phyloP scores from a whole-genome alignment of 2,329 filamentous ascomycete species.

The Ceratocystis ficicola region DNA sequence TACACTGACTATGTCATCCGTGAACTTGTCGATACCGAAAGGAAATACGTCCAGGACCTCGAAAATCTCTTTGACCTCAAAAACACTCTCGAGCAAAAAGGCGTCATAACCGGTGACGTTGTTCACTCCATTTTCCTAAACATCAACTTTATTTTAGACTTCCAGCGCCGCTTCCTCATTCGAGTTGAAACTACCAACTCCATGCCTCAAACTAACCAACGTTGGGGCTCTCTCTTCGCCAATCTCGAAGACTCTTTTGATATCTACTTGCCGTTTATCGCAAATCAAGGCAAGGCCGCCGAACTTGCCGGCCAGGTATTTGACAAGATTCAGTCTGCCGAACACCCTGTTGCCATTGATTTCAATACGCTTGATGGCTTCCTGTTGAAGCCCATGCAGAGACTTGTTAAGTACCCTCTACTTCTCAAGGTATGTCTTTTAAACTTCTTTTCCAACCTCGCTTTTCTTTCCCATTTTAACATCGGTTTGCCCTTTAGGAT shows the following conservation, averaged over 20 bases:
- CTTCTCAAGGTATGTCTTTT: conserved; percentile 56
- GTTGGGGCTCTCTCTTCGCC: conserved; percentile 90
- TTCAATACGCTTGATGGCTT: conserved; percentile 85
- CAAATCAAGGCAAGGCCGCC: conserved; percentile 86
- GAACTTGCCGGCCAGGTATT: conserved; percentile 73
- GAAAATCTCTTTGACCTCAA: conserved; percentile 90
- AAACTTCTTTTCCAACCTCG: neutral
- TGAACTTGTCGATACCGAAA: conserved; percentile 86
- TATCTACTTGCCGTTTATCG: conserved; percentile 94
- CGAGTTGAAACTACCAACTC: conserved; percentile 92
- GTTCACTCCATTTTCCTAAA: conserved; percentile 95
- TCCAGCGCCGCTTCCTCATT: conserved; percentile 88
- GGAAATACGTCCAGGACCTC: conserved; percentile 94
- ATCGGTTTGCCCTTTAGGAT: conserved; percentile 43
- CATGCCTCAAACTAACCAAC: conserved; percentile 60
- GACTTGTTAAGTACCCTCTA: conserved; percentile 86
- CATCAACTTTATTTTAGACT: conserved; percentile 86
- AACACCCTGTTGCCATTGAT: conserved; percentile 69
- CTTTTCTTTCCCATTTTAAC: conserved; percentile 26
- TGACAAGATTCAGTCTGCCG: conserved; percentile 68
- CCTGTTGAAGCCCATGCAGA: conserved; percentile 89
- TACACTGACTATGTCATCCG: conserved; percentile 78
- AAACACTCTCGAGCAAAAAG: conserved; percentile 75
- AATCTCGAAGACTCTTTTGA: conserved; percentile 76
- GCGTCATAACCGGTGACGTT: conserved; percentile 74